Conservation (phyloP, 2,329 filamentous ascomycete species). For the Pestalotiopsis sp. region DNA sequence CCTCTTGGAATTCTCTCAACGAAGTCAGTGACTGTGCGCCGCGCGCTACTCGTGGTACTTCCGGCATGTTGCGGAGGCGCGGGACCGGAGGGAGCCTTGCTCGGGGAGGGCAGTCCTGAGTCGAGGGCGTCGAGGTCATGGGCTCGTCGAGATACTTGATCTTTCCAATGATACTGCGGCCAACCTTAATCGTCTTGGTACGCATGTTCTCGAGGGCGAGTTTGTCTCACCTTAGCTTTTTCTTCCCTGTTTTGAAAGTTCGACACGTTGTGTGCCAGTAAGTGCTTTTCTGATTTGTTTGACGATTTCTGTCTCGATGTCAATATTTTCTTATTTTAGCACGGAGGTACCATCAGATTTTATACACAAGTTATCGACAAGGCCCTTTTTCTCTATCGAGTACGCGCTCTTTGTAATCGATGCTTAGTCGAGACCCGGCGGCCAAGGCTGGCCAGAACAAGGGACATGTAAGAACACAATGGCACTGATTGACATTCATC, state of each 20-base stretch:
- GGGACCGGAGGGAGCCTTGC: neutral
- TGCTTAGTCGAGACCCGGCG: too few species aligned
- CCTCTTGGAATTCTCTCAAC: neutral
- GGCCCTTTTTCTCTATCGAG: too few species aligned
- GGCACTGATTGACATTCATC: too few species aligned
- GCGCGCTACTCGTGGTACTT: neutral
- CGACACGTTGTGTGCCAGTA: neutral
- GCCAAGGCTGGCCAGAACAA: too few species aligned
- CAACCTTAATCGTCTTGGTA: slow-evolving; percentile 1
- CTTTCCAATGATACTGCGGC: slow-evolving; percentile 7
- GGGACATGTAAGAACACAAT: too few species aligned
- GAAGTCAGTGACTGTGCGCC: neutral
- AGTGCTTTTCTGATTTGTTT: neutral
- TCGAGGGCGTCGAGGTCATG: neutral
- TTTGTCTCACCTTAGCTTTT: neutral
- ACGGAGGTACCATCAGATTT: neutral
- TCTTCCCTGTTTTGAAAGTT: neutral
- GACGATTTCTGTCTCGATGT: neutral
- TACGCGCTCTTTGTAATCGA: too few species aligned
- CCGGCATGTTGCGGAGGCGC: neutral
- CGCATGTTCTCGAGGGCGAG: neutral
- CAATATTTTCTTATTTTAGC: neutral
- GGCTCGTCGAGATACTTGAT: slow-evolving; percentile 3
- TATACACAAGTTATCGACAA: neutral
- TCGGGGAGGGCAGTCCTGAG: neutral